Base-by-base conservation (phyloP, 2,329 filamentous ascomycete genomes). In the Cadophora sp. region DNA sequence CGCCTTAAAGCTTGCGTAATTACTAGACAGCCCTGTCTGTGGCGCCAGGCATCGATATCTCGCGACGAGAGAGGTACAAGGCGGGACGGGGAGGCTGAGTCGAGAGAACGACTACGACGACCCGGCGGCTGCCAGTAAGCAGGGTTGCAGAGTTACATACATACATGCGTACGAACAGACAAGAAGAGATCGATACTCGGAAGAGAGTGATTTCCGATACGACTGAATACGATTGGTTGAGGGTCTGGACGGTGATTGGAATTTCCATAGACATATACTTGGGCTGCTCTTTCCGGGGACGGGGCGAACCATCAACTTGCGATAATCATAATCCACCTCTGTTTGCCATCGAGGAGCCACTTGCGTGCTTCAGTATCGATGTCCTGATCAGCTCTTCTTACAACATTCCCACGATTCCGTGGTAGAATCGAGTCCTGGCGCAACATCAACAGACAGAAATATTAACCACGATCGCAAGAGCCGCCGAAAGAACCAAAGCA, bases 1-100 rank as follows among this genome's bases (percentile, higher is more conserved):
- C 62, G 48, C 37, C 40, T 24, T 37, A 34, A 27, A 66, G 65
- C 68, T 66, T 68, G 67, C 65, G 68, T 69, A 56, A 40, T 31
- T 64, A 11, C 24, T 4, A 5, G 22, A 8, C 8, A 37, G 34
- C 34, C 7, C 34, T 9, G 34, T 37, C 34, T 37, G 34, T n/a
- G 37, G 22, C 6, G 14, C 58, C 43, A 69, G 68, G 68, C 68
- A 55, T 56, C 62, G 48, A 46, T 19, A 24, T 27, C 16, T 11
- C 6, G 19, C 5, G 9, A 5, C 12, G 43, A 22, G 43, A 7
- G 43, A 48, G 43, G 43, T n/a, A 22, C 43, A 14, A 43, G 14
- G 24, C 22, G 62, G 26, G 64, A 37, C 9, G 34, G 34, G 34
- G 34, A 37, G 34, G 34, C 69, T 68, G 69, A 71, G 69, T 69